These are phyloP conservation scores for sweet orange (Citrus sinensis) DNA, from an alignment of 345 rosid genomes.

Conservation along the genomic window DNA sequence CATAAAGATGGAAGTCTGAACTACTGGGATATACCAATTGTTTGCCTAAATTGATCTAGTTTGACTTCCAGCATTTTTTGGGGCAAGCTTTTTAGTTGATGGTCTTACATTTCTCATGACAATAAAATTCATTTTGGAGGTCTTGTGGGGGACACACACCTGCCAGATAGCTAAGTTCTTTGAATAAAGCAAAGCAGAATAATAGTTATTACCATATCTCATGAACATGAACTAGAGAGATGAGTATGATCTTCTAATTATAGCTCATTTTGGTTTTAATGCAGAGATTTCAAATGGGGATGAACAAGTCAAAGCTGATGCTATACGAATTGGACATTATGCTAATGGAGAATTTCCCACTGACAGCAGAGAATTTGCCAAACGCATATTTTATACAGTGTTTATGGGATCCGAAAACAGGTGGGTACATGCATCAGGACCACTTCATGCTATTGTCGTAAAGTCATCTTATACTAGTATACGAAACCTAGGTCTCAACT, in stretches of 20 bases:
- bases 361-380: constrained; percentile 91
- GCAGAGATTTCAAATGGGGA: constrained; percentile 86
- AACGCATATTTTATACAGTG: constrained; percentile 84
- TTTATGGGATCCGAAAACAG: constrained; percentile 97
- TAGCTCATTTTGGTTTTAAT: constrained; percentile 13
- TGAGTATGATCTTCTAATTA: background rate
- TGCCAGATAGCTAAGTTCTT: background rate
- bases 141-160: background rate
- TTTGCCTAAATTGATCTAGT: background rate
- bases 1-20: background rate
- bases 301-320: constrained; percentile 94
- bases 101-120: background rate
- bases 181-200: background rate
- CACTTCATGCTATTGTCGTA: background rate
- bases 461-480: background rate
- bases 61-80: background rate
- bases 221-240: background rate
- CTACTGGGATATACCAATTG: background rate
- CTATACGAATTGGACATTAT: constrained; percentile 73
- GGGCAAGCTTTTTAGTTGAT: background rate
- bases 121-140: background rate
- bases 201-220: background rate
- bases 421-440: constrained; percentile 30
- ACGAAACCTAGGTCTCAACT: background rate
- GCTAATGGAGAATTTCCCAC: constrained; percentile 67